Base-by-base conservation (phyloP, 139 green algal species). In the Chlamydomonas sphaeroides region DNA sequence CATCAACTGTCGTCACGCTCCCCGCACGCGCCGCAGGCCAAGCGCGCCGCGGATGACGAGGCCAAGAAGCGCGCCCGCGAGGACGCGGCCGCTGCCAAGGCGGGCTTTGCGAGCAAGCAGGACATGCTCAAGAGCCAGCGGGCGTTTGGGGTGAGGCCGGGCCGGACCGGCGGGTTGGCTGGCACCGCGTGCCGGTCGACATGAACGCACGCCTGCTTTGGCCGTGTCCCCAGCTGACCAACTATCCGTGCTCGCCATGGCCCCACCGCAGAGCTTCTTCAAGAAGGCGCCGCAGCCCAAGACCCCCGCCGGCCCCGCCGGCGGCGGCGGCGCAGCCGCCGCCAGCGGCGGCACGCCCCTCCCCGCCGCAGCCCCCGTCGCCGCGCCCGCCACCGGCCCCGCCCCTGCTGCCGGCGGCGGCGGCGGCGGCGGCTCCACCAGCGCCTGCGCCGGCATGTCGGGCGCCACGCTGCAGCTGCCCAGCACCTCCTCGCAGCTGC, bases 111-210 rank as follows among this genome's bases (percentile, higher is more conserved):
- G 10, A 78, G 82, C 56, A 36, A 25, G 3, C 30, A 78, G 3
- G 65, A 38, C 5, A 65, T 94, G 67, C 38, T 90, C 51, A 94
- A 91, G 84, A 82, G 82, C 35, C 69, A 53, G 35, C 14, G 11
- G 45, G n/a, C n/a, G n/a, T n/a, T n/a, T n/a, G n/a, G n/a, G n/a
- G n/a, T n/a, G n/a, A n/a, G n/a, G n/a, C n/a, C n/a, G n/a, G n/a
- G n/a, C n/a, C n/a, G n/a, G n/a, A n/a, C n/a, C n/a, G n/a, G n/a
- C n/a, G n/a, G n/a, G n/a, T n/a, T n/a, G n/a, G n/a, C n/a, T n/a
- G n/a, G n/a, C n/a, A n/a, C n/a, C n/a, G n/a, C n/a, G n/a, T n/a
- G n/a, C n/a, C n/a, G n/a, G n/a, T n/a, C n/a, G n/a, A n/a, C n/a
- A n/a, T n/a, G n/a, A n/a, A n/a, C n/a, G n/a, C n/a, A n/a, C n/a